Evolutionary conservation across 176 grass and related monocot genomes (phyloP), one percentile per base, ranked within the genome.

Genomic region (Oryza australiensis): DNA sequence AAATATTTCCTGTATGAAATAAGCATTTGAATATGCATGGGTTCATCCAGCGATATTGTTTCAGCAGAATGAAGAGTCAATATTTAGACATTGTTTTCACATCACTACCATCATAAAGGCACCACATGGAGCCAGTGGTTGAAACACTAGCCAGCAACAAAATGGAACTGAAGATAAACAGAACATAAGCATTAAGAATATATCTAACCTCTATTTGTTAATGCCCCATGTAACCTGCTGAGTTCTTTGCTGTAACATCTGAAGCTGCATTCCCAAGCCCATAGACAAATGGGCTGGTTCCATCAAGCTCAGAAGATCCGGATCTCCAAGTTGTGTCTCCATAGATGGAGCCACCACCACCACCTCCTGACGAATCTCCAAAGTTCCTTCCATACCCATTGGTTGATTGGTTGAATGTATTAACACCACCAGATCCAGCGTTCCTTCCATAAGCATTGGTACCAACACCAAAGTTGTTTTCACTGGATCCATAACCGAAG

Each of bases 131-230:
- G 74, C 23, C 55, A 84, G 11, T 53, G 68, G 23, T 30, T 60
- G 53, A 75, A 73, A 80, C 43, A 77, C 7, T 60, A 70, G 3
- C 7, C 0, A 67, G 27, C 16, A 51, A 69, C 5, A 63, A 53
- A 59, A 35, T 35, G 27, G 75, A 76, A 80, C 29, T 24, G 10
- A 2, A 1, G 6, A 85, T 5, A 93, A 80, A 24, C 7, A 76
- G 7, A 77, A 66, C 4, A 62, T 26, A 34, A 34, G 18, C 42
- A 60, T 24, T 60, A 84, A 84, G 18, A 86, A 72, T 51, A 66
- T 29, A 64, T 70, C 84, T 91, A 79, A 97, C 94, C 94, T 94
- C 85, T 87, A 94, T 86, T 48, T 83, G 75, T 91, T 88, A 93
- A 83, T 80, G 86, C 68, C 83, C 94, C 77, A 91, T 88, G 89